phyloP scores from a whole-genome alignment of 495 filamentous ascomycete genomes.

The Xylaria palmicola region DNA sequence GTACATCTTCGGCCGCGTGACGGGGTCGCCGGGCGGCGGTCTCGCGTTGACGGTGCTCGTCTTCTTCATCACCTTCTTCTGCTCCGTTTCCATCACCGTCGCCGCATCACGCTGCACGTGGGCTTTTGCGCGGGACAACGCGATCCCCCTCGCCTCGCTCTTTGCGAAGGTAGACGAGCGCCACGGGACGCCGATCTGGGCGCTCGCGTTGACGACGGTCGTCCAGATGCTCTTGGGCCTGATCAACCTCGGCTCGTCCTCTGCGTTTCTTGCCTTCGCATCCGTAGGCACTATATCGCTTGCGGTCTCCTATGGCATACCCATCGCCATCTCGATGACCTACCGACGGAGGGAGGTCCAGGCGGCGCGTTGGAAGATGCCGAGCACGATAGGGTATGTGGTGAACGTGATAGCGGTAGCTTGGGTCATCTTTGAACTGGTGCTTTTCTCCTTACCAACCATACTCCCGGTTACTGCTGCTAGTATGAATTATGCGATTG shows the following conservation, averaged over 20 bases:
- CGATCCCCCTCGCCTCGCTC: constrained; percentile 61
- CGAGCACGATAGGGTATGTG: constrained; percentile 47
- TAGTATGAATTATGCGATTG: constrained; percentile 65
- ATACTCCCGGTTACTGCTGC: constrained; percentile 57
- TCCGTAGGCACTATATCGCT: constrained; percentile 60
- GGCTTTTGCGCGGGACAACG: constrained; percentile 56
- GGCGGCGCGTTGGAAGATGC: constrained; percentile 55
- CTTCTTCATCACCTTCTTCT: constrained; percentile 60
- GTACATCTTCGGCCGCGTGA: constrained; percentile 53
- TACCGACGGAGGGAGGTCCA: constrained; percentile 35
- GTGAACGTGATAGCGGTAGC: constrained; percentile 42
- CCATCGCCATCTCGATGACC: constrained; percentile 43
- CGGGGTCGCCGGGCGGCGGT: constrained; percentile 55
- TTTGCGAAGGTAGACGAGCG: constrained; percentile 54
- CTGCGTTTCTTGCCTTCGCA: constrained; percentile 57
- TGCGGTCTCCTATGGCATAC: constrained; percentile 61
- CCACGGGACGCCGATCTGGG: constrained; percentile 49
- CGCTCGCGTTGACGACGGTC: constrained; percentile 52
- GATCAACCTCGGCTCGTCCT: constrained; percentile 53
- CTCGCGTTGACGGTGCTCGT: constrained; percentile 68
- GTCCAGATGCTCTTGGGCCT: constrained; percentile 53
- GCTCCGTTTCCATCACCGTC: constrained; percentile 51
- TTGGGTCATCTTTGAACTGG: constrained; percentile 54
- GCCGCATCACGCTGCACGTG: constrained; percentile 54
- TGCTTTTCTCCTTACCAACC: constrained; percentile 65